A percentile compares a stretch with the other conserved stretches of the same genome.
phyloP scores from a whole-genome alignment of 1,139 yeast species.

The Saccharomyces hybrid region DNA sequence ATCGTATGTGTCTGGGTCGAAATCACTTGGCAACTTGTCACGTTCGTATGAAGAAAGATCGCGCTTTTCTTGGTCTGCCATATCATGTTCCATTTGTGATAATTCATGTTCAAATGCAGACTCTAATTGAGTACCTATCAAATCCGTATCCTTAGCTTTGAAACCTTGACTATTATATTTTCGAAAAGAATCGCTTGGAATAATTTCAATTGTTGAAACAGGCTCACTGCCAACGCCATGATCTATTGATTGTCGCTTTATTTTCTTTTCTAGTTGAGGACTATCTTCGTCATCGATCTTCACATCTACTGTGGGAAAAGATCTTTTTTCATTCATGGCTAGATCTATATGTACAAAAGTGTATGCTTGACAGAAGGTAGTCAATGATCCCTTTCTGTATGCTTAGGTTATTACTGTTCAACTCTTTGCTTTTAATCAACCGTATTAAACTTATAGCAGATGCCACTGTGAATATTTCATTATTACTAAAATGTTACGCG shows the following conservation, averaged over 20 bases:
- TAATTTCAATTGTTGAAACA: constrained; percentile 30
- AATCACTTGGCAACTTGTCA: constrained; percentile 48
- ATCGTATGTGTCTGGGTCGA: constrained; percentile 44
- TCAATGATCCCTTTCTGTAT: neutral
- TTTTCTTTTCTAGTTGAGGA: constrained; percentile 20
- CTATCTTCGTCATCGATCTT: neutral
- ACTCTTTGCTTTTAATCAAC: neutral
- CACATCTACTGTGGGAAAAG: neutral
- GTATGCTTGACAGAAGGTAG: neutral
- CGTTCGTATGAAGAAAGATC: constrained; percentile 24
- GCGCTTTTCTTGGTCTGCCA: constrained; percentile 21
- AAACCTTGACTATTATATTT: constrained; percentile 28
- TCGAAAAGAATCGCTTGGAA: constrained; percentile 26
- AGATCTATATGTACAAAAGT: neutral
- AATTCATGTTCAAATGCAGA: constrained; percentile 62
- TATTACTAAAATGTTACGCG: neutral
- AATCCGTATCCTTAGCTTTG: constrained; percentile 22
- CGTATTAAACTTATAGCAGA: neutral
- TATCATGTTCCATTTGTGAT: constrained; percentile 45
- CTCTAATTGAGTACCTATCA: constrained; percentile 33
- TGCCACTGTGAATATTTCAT: neutral
- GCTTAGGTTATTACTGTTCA: neutral
- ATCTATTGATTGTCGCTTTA: constrained; percentile 26
- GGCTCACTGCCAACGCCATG: constrained; percentile 31
- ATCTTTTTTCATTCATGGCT: neutral